phyloP scores from a whole-genome alignment of 331 rosid species.

The Stylosanthes scabra region DNA sequence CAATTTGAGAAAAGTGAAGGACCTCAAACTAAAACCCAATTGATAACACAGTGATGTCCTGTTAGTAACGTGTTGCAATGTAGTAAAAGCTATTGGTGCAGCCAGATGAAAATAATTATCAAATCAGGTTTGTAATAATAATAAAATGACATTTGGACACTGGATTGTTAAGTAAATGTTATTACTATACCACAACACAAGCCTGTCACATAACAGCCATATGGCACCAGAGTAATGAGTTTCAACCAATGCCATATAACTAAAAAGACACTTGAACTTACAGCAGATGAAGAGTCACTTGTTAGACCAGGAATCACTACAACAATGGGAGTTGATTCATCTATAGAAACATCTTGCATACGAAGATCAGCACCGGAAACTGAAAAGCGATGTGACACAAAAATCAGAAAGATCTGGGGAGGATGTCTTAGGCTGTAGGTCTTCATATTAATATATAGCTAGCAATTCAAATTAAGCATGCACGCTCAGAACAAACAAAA shows the following conservation, averaged over 20 bases:
- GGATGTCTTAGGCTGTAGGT: conserved; percentile 2
- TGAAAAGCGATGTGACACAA: conserved; percentile 41
- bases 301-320: conserved; percentile 87
- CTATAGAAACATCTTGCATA: conserved; percentile 41
- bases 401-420: conserved; percentile 2
- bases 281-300: conserved; percentile 82
- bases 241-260: conserved; percentile 16
- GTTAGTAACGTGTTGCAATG: conserved; percentile 11
- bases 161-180: no score
- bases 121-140: no score
- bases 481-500: no score
- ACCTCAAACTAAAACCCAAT: conserved; percentile 1
- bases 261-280: conserved; percentile 48
- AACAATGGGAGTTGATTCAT: conserved; percentile 70
- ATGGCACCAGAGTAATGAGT: conserved; percentile 12
- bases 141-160: no score
- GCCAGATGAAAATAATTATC: no score
- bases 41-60: background rate
- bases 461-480: no score
- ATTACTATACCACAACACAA: conserved; percentile 1
- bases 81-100: no score
- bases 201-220: conserved; percentile 17
- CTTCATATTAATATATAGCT: no score
- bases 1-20: conserved; percentile 1
- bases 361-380: conserved; percentile 49